Evolutionary conservation across 1,284 basidiomycete genomes (phyloP).

Genomic region (Schizophyllum commune): DNA sequence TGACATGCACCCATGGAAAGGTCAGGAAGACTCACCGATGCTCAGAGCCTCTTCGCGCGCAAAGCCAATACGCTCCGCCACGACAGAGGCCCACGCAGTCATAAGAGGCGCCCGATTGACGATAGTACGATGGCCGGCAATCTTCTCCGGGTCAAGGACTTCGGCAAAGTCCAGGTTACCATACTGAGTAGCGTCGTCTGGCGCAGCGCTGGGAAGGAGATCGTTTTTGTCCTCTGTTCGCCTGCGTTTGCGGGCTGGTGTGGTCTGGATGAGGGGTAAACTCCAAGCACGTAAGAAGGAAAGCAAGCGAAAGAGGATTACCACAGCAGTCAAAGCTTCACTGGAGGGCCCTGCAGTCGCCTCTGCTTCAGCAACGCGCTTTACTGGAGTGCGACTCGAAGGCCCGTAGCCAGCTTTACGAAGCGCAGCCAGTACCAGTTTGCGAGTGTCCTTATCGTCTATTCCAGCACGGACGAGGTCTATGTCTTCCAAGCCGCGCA

Average conservation of each 20-base stretch:
- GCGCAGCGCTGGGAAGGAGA: slow-evolving; percentile 42
- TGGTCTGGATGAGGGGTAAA: slow-evolving; percentile 22
- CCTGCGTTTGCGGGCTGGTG: slow-evolving; percentile 47
- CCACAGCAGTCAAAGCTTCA: slow-evolving; percentile 11
- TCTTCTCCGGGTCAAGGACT: slow-evolving; percentile 59
- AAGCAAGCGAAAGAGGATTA: not conserved
- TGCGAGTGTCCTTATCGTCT: slow-evolving; percentile 63
- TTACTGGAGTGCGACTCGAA: slow-evolving; percentile 15
- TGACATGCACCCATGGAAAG: too few relatives aligned
- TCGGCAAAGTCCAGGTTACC: slow-evolving; percentile 67
- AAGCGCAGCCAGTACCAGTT: slow-evolving; percentile 53
- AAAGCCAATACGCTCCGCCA: slow-evolving; percentile 84
- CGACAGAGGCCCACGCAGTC: slow-evolving; percentile 86
- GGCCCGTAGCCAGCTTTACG: slow-evolving; percentile 51
- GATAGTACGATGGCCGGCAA: slow-evolving; percentile 31
- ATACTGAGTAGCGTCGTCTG: slow-evolving; percentile 41
- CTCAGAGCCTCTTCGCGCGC: slow-evolving; percentile 82
- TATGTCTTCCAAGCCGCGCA: slow-evolving; percentile 51
- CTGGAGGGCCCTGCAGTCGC: slow-evolving; percentile 19
- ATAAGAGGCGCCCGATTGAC: slow-evolving; percentile 92
- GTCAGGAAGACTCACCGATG: too few relatives aligned
- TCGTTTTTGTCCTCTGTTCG: slow-evolving; percentile 46
- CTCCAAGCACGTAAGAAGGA: not conserved
- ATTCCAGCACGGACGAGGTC: slow-evolving; percentile 54
- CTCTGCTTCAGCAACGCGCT: not conserved